A percentile compares a stretch with the other conserved stretches of the same genome.
Conservation (phyloP, 805 yeast species). For the Wickerhamiella alocasiicola region DNA sequence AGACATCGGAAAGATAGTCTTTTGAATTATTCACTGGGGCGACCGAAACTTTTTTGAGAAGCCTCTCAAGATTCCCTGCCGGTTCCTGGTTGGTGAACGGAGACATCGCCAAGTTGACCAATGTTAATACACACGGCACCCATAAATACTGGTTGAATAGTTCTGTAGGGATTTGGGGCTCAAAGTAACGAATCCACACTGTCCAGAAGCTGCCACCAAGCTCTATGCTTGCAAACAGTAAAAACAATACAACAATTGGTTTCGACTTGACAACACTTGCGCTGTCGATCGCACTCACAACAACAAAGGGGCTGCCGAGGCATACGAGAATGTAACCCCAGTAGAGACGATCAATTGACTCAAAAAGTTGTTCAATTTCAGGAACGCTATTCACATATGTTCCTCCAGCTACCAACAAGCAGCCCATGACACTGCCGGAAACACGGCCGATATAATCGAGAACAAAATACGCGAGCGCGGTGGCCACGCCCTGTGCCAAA, state of each 20-base stretch:
- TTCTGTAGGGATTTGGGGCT: slow-evolving; percentile 2
- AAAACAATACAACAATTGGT: slow-evolving; percentile 5
- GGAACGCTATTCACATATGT: slow-evolving; percentile 15
- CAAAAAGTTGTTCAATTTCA: slow-evolving; percentile 13
- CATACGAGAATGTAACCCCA: slow-evolving; percentile 18
- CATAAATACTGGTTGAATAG: slow-evolving; percentile 9
- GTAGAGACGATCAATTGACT: slow-evolving; percentile 12
- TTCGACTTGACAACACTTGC: slow-evolving; percentile 4
- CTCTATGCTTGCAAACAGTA: slow-evolving; percentile 11
- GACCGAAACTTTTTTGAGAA: slow-evolving; percentile 4
- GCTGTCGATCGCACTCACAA: slow-evolving; percentile 9
- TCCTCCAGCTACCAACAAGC: slow-evolving; percentile 19
- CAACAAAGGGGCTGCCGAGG: slow-evolving; percentile 17
- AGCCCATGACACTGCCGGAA: slow-evolving; percentile 15
- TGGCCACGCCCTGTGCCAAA: slow-evolving; percentile 14
- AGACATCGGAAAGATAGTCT: neutral
- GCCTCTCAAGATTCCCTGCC: slow-evolving; percentile 9
- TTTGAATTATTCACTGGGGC: neutral
- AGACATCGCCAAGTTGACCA: neutral
- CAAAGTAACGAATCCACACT: slow-evolving; percentile 1
- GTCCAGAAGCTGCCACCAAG: slow-evolving; percentile 9
- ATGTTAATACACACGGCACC: slow-evolving; percentile 6
- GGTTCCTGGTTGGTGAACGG: slow-evolving; percentile 12
- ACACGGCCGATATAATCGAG: slow-evolving; percentile 16
- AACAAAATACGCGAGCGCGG: slow-evolving; percentile 13